phyloP scores from a whole-genome alignment of 257 asterid genomes.

The Ligustrum vulgare region DNA sequence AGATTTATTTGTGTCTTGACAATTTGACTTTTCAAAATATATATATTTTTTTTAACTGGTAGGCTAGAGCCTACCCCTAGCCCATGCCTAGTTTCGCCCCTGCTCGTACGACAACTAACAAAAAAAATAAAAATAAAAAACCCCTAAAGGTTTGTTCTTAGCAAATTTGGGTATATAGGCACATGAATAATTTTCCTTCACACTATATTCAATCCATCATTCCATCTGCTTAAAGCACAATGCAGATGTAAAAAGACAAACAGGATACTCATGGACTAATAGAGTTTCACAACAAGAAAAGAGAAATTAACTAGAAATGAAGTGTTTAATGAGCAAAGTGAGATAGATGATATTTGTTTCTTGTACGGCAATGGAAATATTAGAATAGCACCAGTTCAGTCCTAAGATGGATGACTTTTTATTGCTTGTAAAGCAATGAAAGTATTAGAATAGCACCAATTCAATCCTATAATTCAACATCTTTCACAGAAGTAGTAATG shows the following conservation, averaged over 20 bases:
- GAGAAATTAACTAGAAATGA: background rate
- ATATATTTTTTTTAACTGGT: no score
- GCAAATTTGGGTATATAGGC: background rate
- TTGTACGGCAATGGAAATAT: no score
- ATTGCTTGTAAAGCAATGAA: no score
- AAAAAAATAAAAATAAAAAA: background rate
- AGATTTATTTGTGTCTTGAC: no score
- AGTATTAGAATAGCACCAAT: no score
- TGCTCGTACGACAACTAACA: no score
- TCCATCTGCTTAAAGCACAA: background rate
- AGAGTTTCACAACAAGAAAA: background rate
- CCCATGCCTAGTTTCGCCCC: no score
- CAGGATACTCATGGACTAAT: background rate
- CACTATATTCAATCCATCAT: background rate
- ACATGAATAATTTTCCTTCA: background rate
- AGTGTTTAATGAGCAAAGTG: background rate
- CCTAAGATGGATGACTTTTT: no score
- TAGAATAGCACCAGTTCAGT: no score
- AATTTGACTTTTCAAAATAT: no score
- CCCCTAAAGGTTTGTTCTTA: background rate
- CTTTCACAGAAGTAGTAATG: background rate
- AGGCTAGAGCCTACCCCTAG: no score
- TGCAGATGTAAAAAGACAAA: background rate
- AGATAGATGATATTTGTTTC: background rate
- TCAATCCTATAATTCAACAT: background rate